A percentile compares a stretch with the other conserved stretches of the same genome.
These are phyloP conservation scores for Elsinoe arachidis DNA, from an alignment of 2,329 filamentous ascomycete genomes.

Conservation along the genomic window DNA sequence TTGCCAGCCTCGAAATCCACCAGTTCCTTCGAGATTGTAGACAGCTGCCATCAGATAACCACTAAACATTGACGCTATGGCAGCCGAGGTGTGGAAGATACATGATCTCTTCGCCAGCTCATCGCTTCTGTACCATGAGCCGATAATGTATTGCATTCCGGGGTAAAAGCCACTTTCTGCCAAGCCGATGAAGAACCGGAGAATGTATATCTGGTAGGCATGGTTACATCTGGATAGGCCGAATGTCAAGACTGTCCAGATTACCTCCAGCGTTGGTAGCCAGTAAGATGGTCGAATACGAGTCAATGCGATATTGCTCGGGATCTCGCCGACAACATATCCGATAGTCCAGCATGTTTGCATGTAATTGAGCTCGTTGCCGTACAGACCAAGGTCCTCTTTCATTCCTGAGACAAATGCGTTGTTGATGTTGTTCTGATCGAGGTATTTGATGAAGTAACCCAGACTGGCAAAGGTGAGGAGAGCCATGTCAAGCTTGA, in stretches of 20 bases:
- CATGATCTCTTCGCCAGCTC: constrained; percentile 46
- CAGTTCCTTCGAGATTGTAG: constrained; percentile 40
- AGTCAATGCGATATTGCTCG: constrained; percentile 45
- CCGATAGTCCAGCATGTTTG: constrained; percentile 52
- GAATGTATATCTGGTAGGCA: constrained; percentile 37
- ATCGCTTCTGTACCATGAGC: constrained; percentile 43
- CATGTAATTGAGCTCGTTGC: constrained; percentile 49
- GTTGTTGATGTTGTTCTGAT: constrained; percentile 31
- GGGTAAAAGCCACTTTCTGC: constrained; percentile 45
- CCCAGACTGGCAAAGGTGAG: constrained; percentile 40
- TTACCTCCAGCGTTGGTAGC: constrained; percentile 41
- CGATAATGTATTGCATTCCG: constrained; percentile 45
- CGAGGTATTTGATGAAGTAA: constrained; percentile 42
- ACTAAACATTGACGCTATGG: constrained; percentile 39
- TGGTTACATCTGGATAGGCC: constrained; percentile 33
- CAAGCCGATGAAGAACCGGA: constrained; percentile 44
- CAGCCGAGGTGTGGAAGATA: constrained; percentile 43
- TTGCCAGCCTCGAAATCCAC: constrained; percentile 46
- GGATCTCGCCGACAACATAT: constrained; percentile 48
- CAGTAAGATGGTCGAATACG: constrained; percentile 39
- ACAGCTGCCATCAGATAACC: constrained; percentile 49
- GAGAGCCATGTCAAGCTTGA: constrained; percentile 42
- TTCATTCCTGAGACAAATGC: constrained; percentile 44
- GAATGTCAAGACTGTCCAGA: constrained; percentile 44
- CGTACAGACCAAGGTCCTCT: constrained; percentile 44